These are phyloP conservation scores for Incumbomyces delicatus DNA, from an alignment of 2,329 filamentous ascomycete species.

Conservation along the genomic window DNA sequence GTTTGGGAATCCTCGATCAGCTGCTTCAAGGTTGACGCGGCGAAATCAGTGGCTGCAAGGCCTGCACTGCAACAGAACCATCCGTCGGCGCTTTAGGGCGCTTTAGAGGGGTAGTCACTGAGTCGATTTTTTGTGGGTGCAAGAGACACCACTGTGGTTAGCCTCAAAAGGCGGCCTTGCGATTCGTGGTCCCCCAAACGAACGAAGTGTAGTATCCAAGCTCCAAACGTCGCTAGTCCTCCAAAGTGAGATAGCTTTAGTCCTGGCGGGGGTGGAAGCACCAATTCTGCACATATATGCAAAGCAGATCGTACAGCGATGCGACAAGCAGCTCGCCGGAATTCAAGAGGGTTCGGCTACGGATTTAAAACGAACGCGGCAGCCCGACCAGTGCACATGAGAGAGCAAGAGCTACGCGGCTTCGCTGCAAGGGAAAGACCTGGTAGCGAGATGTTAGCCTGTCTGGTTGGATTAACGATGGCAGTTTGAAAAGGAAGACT, in stretches of 20 bases:
- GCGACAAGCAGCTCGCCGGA: slow-evolving; percentile 1
- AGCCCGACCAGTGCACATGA: not conserved
- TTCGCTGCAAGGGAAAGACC: not conserved
- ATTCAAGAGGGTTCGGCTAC: not conserved
- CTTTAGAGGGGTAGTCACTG: not conserved
- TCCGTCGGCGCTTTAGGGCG: not conserved
- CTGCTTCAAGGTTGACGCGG: not conserved
- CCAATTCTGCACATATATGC: too few relatives aligned
- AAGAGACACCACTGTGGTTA: too few relatives aligned
- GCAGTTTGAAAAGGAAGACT: not conserved
- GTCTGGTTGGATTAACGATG: not conserved
- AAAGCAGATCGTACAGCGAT: not conserved
- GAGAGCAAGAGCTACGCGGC: not conserved
- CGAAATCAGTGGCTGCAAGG: not conserved
- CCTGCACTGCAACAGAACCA: not conserved
- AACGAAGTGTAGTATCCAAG: too few relatives aligned
- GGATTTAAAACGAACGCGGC: not conserved
- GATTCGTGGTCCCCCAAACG: too few relatives aligned
- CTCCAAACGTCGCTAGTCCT: too few relatives aligned
- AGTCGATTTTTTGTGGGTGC: too few relatives aligned
- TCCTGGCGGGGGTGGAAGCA: too few relatives aligned
- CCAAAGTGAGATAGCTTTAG: too few relatives aligned
- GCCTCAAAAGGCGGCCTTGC: too few relatives aligned
- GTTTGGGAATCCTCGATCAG: not conserved
- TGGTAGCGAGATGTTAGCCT: slow-evolving; percentile 1